These are phyloP conservation scores for Diaporthe amygdali DNA, from an alignment of 2,329 filamentous ascomycete species.

Conservation along the genomic window DNA sequence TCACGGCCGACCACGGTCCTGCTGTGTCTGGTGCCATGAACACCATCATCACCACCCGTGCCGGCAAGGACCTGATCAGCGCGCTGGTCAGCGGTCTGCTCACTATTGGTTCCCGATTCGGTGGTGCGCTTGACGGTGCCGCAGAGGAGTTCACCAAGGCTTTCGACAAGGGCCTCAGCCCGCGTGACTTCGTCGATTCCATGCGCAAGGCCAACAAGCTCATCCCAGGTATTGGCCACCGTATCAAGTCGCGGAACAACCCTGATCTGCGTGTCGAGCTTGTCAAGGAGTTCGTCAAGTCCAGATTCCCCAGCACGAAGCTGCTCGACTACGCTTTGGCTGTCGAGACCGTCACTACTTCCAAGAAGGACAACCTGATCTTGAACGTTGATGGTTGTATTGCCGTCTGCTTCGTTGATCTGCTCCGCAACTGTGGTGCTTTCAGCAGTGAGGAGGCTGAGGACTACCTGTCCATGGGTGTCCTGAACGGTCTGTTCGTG, in stretches of 20 bases:
- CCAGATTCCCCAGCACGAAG: constrained; percentile 98
- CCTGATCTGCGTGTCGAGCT: constrained; percentile 99
- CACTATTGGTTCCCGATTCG: constrained; percentile 97
- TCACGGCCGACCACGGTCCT: constrained; percentile 98
- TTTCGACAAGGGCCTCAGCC: constrained; percentile 96
- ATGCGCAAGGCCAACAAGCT: constrained; percentile 99
- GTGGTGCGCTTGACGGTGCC: constrained; percentile 96
- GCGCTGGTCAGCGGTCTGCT: constrained; percentile 95
- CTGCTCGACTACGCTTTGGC: constrained; percentile 98
- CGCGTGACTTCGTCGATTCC: constrained; percentile 97
- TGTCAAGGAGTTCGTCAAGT: constrained; percentile 97
- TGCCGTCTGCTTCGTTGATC: constrained; percentile 97
- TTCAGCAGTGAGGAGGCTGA: constrained; percentile 97
- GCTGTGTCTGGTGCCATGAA: constrained; percentile 99
- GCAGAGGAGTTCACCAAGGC: constrained; percentile 99
- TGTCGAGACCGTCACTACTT: constrained; percentile 97
- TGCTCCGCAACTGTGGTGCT: constrained; percentile 96
- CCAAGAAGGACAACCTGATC: constrained; percentile 99
- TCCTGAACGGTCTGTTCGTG: constrained; percentile 98
- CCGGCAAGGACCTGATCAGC: constrained; percentile 97
- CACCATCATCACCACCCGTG: constrained; percentile 99
- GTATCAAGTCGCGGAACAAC: constrained; percentile 99
- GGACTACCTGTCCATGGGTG: constrained; percentile 99
- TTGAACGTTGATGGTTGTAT: constrained; percentile 98
- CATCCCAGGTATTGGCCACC: constrained; percentile 98